Conservation (phyloP, 2,329 filamentous ascomycete genomes). For the Stemphylium lycopersici region DNA sequence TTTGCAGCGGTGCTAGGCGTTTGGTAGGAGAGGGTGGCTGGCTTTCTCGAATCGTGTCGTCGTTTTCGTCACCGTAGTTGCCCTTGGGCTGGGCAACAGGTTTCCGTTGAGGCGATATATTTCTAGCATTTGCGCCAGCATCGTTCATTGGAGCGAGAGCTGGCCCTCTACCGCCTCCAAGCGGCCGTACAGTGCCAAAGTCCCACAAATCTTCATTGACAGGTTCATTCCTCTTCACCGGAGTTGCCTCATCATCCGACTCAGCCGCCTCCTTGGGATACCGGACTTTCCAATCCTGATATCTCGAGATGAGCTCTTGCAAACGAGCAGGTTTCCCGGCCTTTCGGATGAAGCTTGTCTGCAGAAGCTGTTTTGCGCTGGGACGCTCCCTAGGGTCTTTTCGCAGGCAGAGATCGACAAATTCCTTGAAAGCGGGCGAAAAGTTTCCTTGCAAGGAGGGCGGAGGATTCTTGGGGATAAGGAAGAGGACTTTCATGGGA, state of each 20-base stretch:
- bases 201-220: constrained; percentile 94
- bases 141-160: constrained; percentile 77
- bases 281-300: constrained; percentile 83
- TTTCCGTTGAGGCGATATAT: constrained; percentile 43
- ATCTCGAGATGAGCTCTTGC: constrained; percentile 91
- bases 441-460: constrained; percentile 68
- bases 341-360: constrained; percentile 86
- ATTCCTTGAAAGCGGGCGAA: constrained; percentile 57
- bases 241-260: constrained; percentile 45
- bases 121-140: constrained; percentile 76
- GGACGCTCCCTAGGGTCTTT: constrained; percentile 90
- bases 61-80: constrained; percentile 46
- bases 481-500: constrained; percentile 96
- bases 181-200: constrained; percentile 90
- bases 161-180: constrained; percentile 59
- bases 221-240: constrained; percentile 49
- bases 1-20: constrained; percentile 36
- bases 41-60: constrained; percentile 43
- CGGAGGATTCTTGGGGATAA: constrained; percentile 93
- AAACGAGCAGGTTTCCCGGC: constrained; percentile 97
- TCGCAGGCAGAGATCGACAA: constrained; percentile 72
- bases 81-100: constrained; percentile 34
- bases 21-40: constrained; percentile 54
- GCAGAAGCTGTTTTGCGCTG: constrained; percentile 82
- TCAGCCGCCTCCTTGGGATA: constrained; percentile 72